Percentiles rank a stretch among this genome's conserved stretches.
Conservation (phyloP, 306 rosid genomes). For the Cicer pinnatifidum region DNA sequence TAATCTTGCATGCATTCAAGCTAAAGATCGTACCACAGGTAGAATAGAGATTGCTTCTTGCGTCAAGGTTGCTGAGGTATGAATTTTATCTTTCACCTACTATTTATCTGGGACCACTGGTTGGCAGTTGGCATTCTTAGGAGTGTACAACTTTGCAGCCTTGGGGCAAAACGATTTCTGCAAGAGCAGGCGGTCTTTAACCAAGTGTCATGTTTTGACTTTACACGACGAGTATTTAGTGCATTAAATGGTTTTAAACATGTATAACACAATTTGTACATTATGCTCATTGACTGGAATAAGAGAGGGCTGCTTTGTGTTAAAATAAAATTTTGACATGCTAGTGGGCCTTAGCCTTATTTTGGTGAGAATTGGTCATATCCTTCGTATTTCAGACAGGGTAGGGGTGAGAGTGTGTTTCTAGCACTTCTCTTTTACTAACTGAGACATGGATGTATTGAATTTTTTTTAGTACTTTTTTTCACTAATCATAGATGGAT, state of each 20-base stretch:
- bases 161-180: slow-evolving; percentile 15
- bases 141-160: slow-evolving; percentile 19
- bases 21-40: slow-evolving; percentile 78
- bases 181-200: neutral
- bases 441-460: too few species aligned
- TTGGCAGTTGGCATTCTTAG: slow-evolving; percentile 33
- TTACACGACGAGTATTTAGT: neutral
- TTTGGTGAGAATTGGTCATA: slow-evolving; percentile 22
- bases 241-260: slow-evolving; percentile 30
- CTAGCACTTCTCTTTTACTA: too few species aligned
- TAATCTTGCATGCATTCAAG: slow-evolving; percentile 85
- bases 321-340: slow-evolving; percentile 18
- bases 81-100: slow-evolving; percentile 38
- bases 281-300: neutral
- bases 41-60: slow-evolving; percentile 90
- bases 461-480: neutral
- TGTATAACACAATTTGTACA: slow-evolving; percentile 7
- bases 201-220: neutral
- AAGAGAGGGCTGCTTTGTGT: slow-evolving; percentile 12
- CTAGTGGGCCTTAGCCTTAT: slow-evolving; percentile 15
- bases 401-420: neutral
- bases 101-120: slow-evolving; percentile 28
- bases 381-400: slow-evolving; percentile 22
- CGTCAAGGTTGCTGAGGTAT: slow-evolving; percentile 83
- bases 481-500: neutral